These are phyloP conservation scores for Mycena leptocephala DNA, from an alignment of 768 basidiomycete genomes.

Conservation along the genomic window DNA sequence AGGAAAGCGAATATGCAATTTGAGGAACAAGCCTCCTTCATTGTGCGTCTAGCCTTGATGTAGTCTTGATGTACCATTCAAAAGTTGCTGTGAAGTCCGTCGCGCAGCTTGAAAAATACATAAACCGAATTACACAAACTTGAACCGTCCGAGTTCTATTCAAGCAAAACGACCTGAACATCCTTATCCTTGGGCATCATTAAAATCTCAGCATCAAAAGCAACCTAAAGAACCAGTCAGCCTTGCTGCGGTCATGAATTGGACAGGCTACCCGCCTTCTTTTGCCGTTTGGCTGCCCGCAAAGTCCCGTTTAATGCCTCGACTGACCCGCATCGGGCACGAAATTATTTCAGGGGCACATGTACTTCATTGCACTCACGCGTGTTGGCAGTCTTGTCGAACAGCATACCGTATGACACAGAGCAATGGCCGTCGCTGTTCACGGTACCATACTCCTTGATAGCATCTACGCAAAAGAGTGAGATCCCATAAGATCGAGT, in stretches of 20 bases:
- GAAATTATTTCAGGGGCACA: not conserved
- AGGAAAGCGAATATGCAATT: too few species aligned
- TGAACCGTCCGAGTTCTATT: slow-evolving; percentile 23
- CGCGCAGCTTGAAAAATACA: not conserved
- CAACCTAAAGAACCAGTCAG: slow-evolving; percentile 47
- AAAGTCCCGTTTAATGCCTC: slow-evolving; percentile 67
- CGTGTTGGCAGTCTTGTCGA: slow-evolving; percentile 65
- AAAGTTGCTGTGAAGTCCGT: too few species aligned
- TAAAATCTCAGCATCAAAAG: slow-evolving; percentile 62
- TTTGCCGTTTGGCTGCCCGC: slow-evolving; percentile 33
- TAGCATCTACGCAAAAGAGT: slow-evolving; percentile 49
- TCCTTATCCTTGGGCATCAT: slow-evolving; percentile 70
- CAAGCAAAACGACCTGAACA: slow-evolving; percentile 60
- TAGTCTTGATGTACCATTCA: too few species aligned
- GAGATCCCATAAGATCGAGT: slow-evolving; percentile 18
- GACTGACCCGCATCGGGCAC: slow-evolving; percentile 49
- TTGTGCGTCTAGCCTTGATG: too few species aligned
- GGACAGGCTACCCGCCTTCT: not conserved
- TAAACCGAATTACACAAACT: not conserved
- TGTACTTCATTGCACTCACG: slow-evolving; percentile 46
- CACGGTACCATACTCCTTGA: slow-evolving; percentile 58
- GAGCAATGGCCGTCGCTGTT: slow-evolving; percentile 57
- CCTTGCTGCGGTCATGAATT: not conserved
- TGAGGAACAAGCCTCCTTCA: too few species aligned
- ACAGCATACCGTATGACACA: slow-evolving; percentile 61